Evolutionary conservation across 495 filamentous ascomycete genomes (phyloP).

Genomic region (Trichoderma gamsii): DNA sequence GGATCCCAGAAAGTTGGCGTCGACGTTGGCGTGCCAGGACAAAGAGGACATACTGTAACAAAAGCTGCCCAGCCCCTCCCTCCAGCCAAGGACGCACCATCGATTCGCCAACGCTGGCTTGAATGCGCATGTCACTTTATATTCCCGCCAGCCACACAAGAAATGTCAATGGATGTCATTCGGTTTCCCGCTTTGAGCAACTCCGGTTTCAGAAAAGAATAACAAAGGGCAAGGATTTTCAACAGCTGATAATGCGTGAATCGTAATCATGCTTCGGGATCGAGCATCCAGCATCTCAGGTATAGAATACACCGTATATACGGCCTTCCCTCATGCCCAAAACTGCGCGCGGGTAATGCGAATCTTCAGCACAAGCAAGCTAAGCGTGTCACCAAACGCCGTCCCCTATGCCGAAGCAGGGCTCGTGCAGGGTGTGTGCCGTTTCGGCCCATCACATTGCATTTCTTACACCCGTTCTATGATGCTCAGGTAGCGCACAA

Average conservation of each 20-base stretch:
- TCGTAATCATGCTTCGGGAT: neutral
- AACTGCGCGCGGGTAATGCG: neutral
- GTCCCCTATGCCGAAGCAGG: neutral
- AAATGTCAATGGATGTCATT: neutral
- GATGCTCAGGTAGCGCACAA: neutral
- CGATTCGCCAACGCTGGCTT: neutral
- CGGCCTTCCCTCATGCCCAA: neutral
- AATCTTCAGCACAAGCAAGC: neutral
- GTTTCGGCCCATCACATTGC: neutral
- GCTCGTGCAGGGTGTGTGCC: too few species aligned
- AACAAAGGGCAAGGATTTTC: neutral
- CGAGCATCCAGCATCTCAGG: neutral
- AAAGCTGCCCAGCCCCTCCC: neutral
- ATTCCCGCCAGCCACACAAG: neutral
- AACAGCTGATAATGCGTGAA: neutral
- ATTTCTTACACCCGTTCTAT: constrained; percentile 3
- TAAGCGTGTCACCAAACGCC: neutral
- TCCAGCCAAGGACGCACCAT: neutral
- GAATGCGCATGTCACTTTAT: neutral
- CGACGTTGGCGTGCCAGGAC: neutral
- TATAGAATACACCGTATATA: neutral
- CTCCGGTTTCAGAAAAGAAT: neutral
- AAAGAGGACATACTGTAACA: neutral
- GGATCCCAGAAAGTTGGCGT: constrained; percentile 4
- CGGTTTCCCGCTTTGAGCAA: constrained; percentile 4